Evolutionary conservation across 441 rosid genomes (phyloP), one percentile per base, ranked within the genome.

Genomic region (Croton setiger): DNA sequence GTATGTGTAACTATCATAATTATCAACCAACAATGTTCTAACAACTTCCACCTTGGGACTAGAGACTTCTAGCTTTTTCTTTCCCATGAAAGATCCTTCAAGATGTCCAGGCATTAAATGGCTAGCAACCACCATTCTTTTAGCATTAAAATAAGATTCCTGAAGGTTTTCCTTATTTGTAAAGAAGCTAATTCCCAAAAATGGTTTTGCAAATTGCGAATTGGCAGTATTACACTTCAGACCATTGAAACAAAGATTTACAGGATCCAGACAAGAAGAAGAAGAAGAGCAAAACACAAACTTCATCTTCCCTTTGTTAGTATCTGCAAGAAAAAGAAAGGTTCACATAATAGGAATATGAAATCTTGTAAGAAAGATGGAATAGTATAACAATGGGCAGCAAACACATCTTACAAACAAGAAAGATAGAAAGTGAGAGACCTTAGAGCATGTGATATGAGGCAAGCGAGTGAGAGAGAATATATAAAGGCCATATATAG

Each of bases 1-100:
- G 79, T 84, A 95, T 5, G 99, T 92, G 70, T 92, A 95, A 76
- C 98, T 95, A 82, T 95, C 99, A 75, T 92, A 92, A 75, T 92
- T 95, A 78, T 95, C 99, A 58, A 95, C 86, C 66, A 95, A 78
- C 85, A 95, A 72, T 20, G 99, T 95, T 84, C 98, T 88, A 54
- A 92, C 92, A 68, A 78, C 77, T 21, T 88, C 89, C 67, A 85
- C 66, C 82, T 81, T 90, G 66, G n/a, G 72, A 20, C 74, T 76
- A 52, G 82, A 66, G 70, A 79, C 87, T 69, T 80, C 75, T 67
- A 78, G 66, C 53, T 65, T 71, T 61, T 79, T 76, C 73, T 74
- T 79, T 37, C 80, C 81, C 75, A 75, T 74, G 66, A 75, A 82
- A 23, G 86, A 79, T 73, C 84, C 91, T 75, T 92, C 91, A 57